Base-by-base conservation (phyloP, 2,329 filamentous ascomycete genomes). In the Eutypa lata region DNA sequence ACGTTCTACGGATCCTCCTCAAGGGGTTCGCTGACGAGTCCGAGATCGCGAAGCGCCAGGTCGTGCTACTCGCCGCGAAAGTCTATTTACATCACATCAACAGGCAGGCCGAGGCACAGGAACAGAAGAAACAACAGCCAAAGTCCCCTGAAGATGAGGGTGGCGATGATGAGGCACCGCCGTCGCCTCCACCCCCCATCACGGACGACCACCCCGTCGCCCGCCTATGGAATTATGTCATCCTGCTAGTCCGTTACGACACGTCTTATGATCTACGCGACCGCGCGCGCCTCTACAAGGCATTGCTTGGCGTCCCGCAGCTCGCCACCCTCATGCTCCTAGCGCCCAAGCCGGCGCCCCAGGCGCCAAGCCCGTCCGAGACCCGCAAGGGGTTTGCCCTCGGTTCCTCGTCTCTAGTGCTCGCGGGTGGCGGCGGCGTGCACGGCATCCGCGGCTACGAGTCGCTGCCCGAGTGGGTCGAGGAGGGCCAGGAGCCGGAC, bases 211-310 rank as follows among this genome's bases (percentile, higher is more conserved):
- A 96, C 61, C 83, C 88, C 0, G 86, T 96, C 49, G 82, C 84
- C 28, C 79, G 86, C 2, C 76, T 99, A 2, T 99, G 91, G 86
- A 83, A 88, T 28, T 96, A 99, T 63, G 83, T 90, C 21, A 78
- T 96, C 26, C 81, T 93, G 1, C 82, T 99, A 1, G 90, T 90
- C 31, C 86, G 94, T 55, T 99, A 97, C 70, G 94, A 97, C 64
- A 90, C 87, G 0, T 97, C 92, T 1, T 99, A 96, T 71, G 92
- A 97, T 66, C 83, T 99, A 3, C 90, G 94, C 58, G 94, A 97
- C 68, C 88, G 94, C 22, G 87, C 92, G 2, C 86, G 94, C 31
- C 82, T 97, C 56, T 97, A 96, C 74, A 91, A 89, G 58, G 82
- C 91, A 1, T 83, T 99, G 1, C 82, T 99, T 2, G 81, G 84